Evolutionary conservation across 2,329 filamentous ascomycete species (phyloP), one percentile per base, ranked within the genome.

Genomic region (Lasiodiplodia sp.): DNA sequence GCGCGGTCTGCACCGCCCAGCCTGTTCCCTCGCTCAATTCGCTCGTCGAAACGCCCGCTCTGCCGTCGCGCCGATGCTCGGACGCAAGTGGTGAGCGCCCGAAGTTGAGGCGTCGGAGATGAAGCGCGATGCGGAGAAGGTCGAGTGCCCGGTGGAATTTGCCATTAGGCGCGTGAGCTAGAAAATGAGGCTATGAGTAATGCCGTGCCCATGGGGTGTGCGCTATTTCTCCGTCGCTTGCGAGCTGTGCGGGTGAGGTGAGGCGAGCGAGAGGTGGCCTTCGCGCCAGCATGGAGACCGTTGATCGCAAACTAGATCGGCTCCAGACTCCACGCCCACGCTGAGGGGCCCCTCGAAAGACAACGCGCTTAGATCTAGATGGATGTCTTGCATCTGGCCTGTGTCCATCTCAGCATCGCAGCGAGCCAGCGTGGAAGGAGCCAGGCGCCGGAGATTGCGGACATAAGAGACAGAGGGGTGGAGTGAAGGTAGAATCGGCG

Each of bases 1-100:
- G 47, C n/a, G 60, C n/a, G 47, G 34, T 31, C 60, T 64, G 60
- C 68, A 66, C 70, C 70, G 64, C 40, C 66, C 44, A 40, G 55
- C 51, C 40, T 56, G 37, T 38, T 68, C 28, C 57, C 37, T 66
- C 18, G 38, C 40, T 49, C 40, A 23, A 57, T 62, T 23, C 44
- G 11, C 60, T 28, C 44, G 28, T 64, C 28, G 28, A 64, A 23
- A 64, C 44, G 44, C 28, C 47, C 40, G 47, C 23, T 25, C 18
- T n/a, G 28, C 28, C 60, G 47, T 38, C 5, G 40, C 28, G 16
- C 60, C 60, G 60, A 28, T 51, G 47, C 44, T 64, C 60, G 60
- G 60, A 52, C 60, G 60, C 60, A n/a, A n/a, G 44, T 31, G 28
- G 60, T 21, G 44, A 37, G 44, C 44, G 60, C n/a, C 60, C 60